phyloP scores from a whole-genome alignment of 1,284 basidiomycete genomes.

The Hymenochaete sp. region DNA sequence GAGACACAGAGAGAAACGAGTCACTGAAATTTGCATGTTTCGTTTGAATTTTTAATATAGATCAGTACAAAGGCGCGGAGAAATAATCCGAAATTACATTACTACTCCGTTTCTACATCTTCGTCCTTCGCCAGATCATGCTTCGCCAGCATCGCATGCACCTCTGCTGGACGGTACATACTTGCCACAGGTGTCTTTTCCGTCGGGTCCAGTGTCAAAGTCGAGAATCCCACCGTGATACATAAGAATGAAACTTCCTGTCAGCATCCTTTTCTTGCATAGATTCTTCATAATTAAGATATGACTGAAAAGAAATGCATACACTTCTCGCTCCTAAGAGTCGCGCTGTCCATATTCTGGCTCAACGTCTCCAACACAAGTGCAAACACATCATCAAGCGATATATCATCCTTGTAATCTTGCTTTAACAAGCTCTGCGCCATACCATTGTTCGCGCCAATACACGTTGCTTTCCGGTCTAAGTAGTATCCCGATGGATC shows the following conservation, averaged over 20 bases:
- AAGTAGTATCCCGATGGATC: slow-evolving; percentile 98
- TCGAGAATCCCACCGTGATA: slow-evolving; percentile 87
- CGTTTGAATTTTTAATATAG: no score
- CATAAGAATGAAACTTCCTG: background rate
- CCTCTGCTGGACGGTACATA: slow-evolving; percentile 88
- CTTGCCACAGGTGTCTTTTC: slow-evolving; percentile 81
- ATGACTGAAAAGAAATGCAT: slow-evolving; percentile 27
- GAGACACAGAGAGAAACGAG: no score
- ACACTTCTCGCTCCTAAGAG: slow-evolving; percentile 92
- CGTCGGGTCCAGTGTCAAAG: slow-evolving; percentile 73
- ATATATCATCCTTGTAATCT: slow-evolving; percentile 95
- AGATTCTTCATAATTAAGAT: background rate
- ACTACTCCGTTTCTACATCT: slow-evolving; percentile 48
- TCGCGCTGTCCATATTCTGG: slow-evolving; percentile 99
- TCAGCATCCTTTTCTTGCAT: no score
- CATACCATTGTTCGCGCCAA: slow-evolving; percentile 94
- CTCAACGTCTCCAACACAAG: slow-evolving; percentile 92
- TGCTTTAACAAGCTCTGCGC: slow-evolving; percentile 93
- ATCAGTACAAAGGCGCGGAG: no score
- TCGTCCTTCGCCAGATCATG: slow-evolving; percentile 84
- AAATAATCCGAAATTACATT: background rate
- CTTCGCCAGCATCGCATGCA: slow-evolving; percentile 77
- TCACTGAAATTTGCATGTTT: no score
- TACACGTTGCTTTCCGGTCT: slow-evolving; percentile 98
- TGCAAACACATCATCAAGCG: slow-evolving; percentile 84